These are phyloP conservation scores for Boletus pseudo-olivaceus DNA, from an alignment of 768 basidiomycete genomes.

Conservation along the genomic window DNA sequence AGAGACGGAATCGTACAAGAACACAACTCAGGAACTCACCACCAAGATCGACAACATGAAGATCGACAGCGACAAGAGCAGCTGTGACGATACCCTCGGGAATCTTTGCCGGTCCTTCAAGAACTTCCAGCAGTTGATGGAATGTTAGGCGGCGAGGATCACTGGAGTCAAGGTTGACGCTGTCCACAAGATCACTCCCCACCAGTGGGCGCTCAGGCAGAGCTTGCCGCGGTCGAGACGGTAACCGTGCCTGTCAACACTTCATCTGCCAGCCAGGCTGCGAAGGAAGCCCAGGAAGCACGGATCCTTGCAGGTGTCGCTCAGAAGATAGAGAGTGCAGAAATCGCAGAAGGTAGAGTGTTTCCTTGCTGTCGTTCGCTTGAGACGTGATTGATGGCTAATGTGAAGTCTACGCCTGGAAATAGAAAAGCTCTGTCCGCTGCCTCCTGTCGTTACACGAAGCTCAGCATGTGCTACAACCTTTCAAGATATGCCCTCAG, in stretches of 20 bases:
- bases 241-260: background rate
- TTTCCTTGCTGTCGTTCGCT: background rate
- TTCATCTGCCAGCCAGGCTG: background rate
- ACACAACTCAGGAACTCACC: slow-evolving; percentile 11
- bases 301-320: background rate
- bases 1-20: slow-evolving; percentile 1
- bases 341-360: slow-evolving; percentile 3
- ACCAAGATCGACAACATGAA: background rate
- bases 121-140: background rate
- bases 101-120: background rate
- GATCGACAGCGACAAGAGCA: slow-evolving; percentile 1
- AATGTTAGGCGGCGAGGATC: slow-evolving; percentile 7
- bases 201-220: background rate
- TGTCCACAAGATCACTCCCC: slow-evolving; percentile 10
- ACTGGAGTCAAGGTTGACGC: slow-evolving; percentile 8
- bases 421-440: background rate
- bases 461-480: background rate
- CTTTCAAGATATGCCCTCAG: background rate
- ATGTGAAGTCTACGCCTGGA: background rate
- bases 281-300: slow-evolving; percentile 2
- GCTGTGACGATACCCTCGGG: slow-evolving; percentile 1
- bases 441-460: background rate
- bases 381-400: too few relatives aligned
- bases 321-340: background rate
- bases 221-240: slow-evolving; percentile 8